phyloP scores from a whole-genome alignment of 108 stramenopile genomes.

The Skeletonema menzelii region DNA sequence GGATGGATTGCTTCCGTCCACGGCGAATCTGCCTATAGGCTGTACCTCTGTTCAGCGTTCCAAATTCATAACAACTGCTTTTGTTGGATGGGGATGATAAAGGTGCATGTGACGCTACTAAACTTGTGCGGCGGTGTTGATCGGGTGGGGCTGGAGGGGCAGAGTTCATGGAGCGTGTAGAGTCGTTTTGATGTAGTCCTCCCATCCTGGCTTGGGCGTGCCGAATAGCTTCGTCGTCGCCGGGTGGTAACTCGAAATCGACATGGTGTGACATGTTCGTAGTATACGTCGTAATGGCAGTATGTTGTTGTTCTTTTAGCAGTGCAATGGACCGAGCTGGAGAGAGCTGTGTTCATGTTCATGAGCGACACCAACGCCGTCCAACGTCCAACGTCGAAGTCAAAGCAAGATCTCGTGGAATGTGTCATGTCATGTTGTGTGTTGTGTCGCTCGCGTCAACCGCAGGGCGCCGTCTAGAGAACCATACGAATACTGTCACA shows the following conservation, averaged over 20 bases:
- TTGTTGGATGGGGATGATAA: neutral
- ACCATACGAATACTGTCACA: too few relatives aligned
- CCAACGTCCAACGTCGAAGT: too few relatives aligned
- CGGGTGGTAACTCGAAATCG: neutral
- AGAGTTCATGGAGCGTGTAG: slow-evolving; percentile 6
- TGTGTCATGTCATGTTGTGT: too few relatives aligned
- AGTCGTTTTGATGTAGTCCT: neutral
- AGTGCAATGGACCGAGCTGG: too few relatives aligned
- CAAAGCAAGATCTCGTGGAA: too few relatives aligned
- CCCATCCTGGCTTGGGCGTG: neutral
- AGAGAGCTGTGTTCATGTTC: too few relatives aligned
- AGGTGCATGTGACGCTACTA: neutral
- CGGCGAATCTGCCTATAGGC: slow-evolving; percentile 26
- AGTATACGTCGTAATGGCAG: too few relatives aligned
- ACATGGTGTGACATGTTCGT: neutral
- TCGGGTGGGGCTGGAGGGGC: slow-evolving; percentile 27
- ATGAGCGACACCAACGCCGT: too few relatives aligned
- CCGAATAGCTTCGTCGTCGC: neutral
- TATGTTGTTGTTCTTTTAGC: too few relatives aligned
- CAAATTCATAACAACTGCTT: slow-evolving; percentile 17
- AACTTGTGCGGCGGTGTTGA: slow-evolving; percentile 9
- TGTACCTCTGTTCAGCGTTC: slow-evolving; percentile 1
- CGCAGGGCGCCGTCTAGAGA: too few relatives aligned
- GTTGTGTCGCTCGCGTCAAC: too few relatives aligned
- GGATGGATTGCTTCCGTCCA: slow-evolving; percentile 5